Base-by-base conservation (phyloP, 2,329 filamentous ascomycete genomes). In the Colletotrichum magnum region DNA sequence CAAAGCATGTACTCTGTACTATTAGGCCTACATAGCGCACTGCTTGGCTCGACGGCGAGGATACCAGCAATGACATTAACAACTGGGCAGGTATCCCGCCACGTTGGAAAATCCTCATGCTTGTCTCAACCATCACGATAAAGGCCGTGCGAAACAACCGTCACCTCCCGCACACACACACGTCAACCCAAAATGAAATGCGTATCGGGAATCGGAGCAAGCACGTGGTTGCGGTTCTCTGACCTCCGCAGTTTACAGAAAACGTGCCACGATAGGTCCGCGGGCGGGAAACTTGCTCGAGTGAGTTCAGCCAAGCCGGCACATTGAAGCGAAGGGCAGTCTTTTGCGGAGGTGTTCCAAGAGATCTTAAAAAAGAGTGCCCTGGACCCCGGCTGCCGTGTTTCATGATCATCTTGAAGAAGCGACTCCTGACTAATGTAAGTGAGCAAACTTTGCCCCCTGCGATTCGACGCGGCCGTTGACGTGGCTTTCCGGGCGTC, bases 301-400 rank as follows among this genome's bases (percentile, higher is more conserved):
- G 32, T 39, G 24, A 50, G 24, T 18, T 39, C 47, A 16, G 57
- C 57, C 57, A 48, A 59, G 45, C 57, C 45, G 47, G 58, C 58
- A 21, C 10, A 13, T n/a, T 60, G 10, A 39, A 48, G 28, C 47
- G 45, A 51, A 28, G 6, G 32, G 41, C 58, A 24, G 58, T 26
- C 12, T 26, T 51, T 26, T 45, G 32, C 24, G 45, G 28, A 47
- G 28, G 12, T 36, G 24, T 50, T 48, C 41, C 43, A 36, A 16
- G 28, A 48, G 43, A 18, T 21, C 41, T 21, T 58, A 10, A 10
- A 36, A 36, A 48, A 15, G 41, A n/a, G 9, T 1, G 26, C 24
- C 43, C 45, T 36, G 12, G 57, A 43, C 43, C 28, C 32, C 36
- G 12, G 53, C n/a, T 16, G 53, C 36, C 10, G 32, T 26, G 53